Evolutionary conservation across 2,329 filamentous ascomycete genomes (phyloP).

Genomic region (Leptographium radiaticola): DNA sequence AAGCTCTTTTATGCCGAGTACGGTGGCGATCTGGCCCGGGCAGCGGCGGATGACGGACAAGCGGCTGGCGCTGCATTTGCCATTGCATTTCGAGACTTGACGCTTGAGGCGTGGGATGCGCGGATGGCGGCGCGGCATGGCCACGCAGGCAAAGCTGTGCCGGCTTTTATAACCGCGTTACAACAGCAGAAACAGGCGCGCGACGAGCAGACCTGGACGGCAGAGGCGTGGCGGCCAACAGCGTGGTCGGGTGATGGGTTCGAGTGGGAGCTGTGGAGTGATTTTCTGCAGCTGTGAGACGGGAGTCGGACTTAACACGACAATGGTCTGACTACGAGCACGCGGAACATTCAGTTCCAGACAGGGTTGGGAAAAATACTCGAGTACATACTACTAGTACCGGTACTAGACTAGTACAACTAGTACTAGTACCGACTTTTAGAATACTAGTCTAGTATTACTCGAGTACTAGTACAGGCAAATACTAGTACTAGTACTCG

Average conservation of each 20-base stretch:
- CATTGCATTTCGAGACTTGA: conserved; percentile 7
- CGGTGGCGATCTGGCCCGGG: conserved; percentile 6
- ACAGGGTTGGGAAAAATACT: too few relatives aligned
- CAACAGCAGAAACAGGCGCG: neutral
- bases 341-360: too few relatives aligned
- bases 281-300: neutral
- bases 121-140: neutral
- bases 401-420: too few relatives aligned
- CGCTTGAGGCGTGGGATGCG: conserved; percentile 8
- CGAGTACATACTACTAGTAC: too few relatives aligned
- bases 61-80: conserved; percentile 1
- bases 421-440: too few relatives aligned
- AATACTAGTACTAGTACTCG: too few relatives aligned
- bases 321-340: too few relatives aligned
- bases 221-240: neutral
- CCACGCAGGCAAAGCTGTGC: neutral
- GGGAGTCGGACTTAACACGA: too few relatives aligned
- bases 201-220: neutral
- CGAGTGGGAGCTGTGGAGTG: neutral
- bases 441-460: too few relatives aligned
- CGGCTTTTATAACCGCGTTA: neutral
- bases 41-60: neutral
- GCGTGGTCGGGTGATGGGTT: neutral
- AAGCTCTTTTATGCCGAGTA: conserved; percentile 15
- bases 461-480: too few relatives aligned